Evolutionary conservation across 2,329 filamentous ascomycete genomes (phyloP), one percentile per base, ranked within the genome.

Genomic region (Aspergillus proliferans): DNA sequence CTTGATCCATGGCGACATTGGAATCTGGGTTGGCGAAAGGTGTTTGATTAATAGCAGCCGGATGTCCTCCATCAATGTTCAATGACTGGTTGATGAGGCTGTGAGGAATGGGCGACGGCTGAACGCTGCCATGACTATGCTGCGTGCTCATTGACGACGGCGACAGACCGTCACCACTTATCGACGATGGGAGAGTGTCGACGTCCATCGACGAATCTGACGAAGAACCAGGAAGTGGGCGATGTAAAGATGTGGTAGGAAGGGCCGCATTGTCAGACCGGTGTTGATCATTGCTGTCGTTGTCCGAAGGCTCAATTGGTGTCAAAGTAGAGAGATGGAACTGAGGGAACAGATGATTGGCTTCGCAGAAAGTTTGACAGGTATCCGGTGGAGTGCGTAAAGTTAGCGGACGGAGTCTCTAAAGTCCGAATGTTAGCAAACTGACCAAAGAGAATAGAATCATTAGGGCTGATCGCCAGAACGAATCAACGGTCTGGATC

Each of bases 231-330:
- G 53, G 12, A 43, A 40, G 45, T 14, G 43, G 28, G 26, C 26
- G 6, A 18, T 54, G 52, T 12, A 43, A 40, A 26, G 43, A 24
- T 30, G 44, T 46, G 5, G 24, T 21, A 40, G 38, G 46, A 34
- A 34, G 40, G 39, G 47, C 42, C 42, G 51, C 50, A 49, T 30
- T 28, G 33, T 22, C 41, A 14, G 28, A 33, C 43, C 46, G 45
- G 46, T 36, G 44, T 39, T 49, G 38, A 47, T 46, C 43, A 40
- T 53, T 47, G 24, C 59, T 60, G 22, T 70, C 67, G 22, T 70
- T 63, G 21, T 68, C 65, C 8, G 64, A 69, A 1, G 68, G 67
- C 33, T 71, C 66, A 15, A 58, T 59, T 0, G 68, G 67, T 2
- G 66, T 71, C n/a, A 69, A 50, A 12, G 58, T 59, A 26, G 63